phyloP scores from a whole-genome alignment of 352 stramenopile species.

The Pythium myriotylum region DNA sequence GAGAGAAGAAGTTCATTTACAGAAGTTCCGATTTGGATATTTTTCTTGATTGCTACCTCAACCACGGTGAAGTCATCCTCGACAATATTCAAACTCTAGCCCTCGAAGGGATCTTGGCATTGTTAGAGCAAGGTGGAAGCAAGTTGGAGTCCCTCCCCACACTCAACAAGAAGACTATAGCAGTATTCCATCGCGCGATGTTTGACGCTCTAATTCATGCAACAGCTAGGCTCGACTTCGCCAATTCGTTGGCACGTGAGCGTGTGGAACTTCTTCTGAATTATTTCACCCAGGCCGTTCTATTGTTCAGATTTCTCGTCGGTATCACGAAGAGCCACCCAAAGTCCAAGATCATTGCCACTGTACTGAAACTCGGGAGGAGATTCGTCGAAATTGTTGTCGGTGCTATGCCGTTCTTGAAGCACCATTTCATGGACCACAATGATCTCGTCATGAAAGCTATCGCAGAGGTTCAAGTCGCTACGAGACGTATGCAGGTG shows the following conservation, averaged over 20 bases:
- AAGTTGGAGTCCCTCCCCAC: slow-evolving; percentile 34
- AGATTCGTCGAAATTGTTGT: slow-evolving; percentile 59
- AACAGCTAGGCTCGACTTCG: slow-evolving; percentile 46
- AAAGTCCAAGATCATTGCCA: slow-evolving; percentile 45
- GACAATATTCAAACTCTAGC: slow-evolving; percentile 54
- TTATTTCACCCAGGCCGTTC: slow-evolving; percentile 50
- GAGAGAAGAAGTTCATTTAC: slow-evolving; percentile 42
- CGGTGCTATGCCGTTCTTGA: slow-evolving; percentile 56
- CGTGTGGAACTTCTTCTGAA: slow-evolving; percentile 44
- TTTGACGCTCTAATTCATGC: slow-evolving; percentile 44
- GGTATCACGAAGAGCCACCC: slow-evolving; percentile 63
- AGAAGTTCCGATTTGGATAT: slow-evolving; percentile 44
- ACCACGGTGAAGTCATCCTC: slow-evolving; percentile 38
- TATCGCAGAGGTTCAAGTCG: slow-evolving; percentile 58
- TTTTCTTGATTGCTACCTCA: slow-evolving; percentile 42
- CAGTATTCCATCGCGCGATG: slow-evolving; percentile 51
- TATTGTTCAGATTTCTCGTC: slow-evolving; percentile 69
- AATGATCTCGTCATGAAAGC: slow-evolving; percentile 56
- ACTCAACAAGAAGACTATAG: slow-evolving; percentile 55
- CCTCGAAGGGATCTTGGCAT: slow-evolving; percentile 42
- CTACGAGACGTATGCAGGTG: slow-evolving; percentile 62
- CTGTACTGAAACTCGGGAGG: slow-evolving; percentile 55
- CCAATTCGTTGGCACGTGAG: slow-evolving; percentile 6
- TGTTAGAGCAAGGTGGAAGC: slow-evolving; percentile 39
- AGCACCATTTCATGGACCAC: slow-evolving; percentile 47